phyloP scores from a whole-genome alignment of 2,329 filamentous ascomycete genomes.

The Claviceps citrina region DNA sequence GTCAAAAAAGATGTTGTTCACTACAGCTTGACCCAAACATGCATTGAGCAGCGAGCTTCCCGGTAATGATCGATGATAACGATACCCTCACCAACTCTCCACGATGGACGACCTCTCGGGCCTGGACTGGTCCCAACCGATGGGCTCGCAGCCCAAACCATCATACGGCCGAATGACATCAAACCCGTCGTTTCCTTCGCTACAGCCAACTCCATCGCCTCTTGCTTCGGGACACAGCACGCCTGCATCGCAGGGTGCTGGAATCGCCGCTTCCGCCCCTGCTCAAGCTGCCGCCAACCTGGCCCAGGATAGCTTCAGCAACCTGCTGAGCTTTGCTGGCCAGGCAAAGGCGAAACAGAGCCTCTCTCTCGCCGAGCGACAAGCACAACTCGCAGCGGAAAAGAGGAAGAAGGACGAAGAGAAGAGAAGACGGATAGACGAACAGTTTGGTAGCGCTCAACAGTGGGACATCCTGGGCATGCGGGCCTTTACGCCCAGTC shows the following conservation, averaged over 20 bases:
- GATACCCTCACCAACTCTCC: conserved; percentile 1
- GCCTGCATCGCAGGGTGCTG: conserved; percentile 34
- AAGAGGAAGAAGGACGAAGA: conserved; percentile 61
- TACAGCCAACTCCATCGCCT: conserved; percentile 42
- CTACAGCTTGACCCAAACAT: background rate
- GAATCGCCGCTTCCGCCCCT: conserved; percentile 20
- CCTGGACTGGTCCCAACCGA: conserved; percentile 40
- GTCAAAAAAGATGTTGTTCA: no score
- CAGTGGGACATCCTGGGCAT: conserved; percentile 63
- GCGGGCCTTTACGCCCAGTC: conserved; percentile 27
- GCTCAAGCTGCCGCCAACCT: conserved; percentile 35
- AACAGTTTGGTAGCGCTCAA: conserved; percentile 60
- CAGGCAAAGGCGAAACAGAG: conserved; percentile 47
- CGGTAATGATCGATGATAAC: conserved; percentile 4
- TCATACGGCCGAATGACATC: conserved; percentile 17
- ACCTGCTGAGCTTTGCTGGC: conserved; percentile 45
- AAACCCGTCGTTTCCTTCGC: conserved; percentile 31
- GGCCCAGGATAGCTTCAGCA: conserved; percentile 61
- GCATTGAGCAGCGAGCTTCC: conserved; percentile 4
- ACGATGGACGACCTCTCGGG: conserved; percentile 48
- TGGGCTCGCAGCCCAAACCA: conserved; percentile 18
- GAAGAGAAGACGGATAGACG: conserved; percentile 53
- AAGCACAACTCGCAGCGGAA: conserved; percentile 48
- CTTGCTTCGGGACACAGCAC: conserved; percentile 40
- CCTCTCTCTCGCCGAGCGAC: conserved; percentile 63